Percentiles rank a stretch among this genome's conserved stretches.
phyloP scores from a whole-genome alignment of 208 protist genomes.

The Novymonas esmeraldas region DNA sequence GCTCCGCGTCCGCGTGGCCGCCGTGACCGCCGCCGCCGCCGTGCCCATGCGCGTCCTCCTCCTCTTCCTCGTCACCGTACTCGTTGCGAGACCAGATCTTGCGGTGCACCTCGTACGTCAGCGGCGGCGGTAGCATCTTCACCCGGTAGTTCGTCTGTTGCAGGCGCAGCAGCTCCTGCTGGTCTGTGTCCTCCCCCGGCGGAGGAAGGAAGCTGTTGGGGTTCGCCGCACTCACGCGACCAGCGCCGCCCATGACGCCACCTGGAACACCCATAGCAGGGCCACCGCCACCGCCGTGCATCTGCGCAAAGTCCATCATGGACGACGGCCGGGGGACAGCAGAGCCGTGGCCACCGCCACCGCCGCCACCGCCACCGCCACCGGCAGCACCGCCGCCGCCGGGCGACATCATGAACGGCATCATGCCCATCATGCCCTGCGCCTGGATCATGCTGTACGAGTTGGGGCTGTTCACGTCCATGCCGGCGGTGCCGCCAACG shows the following conservation, averaged over 20 bases:
- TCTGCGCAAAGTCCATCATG: slow-evolving; percentile 19
- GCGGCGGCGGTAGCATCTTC: slow-evolving; percentile 53
- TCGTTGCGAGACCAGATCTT: slow-evolving; percentile 42
- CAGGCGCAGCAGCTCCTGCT: slow-evolving; percentile 38
- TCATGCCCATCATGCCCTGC: slow-evolving; percentile 21
- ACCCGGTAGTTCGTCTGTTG: slow-evolving; percentile 47
- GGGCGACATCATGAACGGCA: slow-evolving; percentile 24
- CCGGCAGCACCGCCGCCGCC: slow-evolving; percentile 8
- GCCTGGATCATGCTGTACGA: slow-evolving; percentile 26
- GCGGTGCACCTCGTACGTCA: slow-evolving; percentile 48
- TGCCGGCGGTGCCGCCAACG: neutral
- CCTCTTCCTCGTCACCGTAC: slow-evolving; percentile 37
- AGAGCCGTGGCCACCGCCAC: neutral
- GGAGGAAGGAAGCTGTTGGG: slow-evolving; percentile 33
- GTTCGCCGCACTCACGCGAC: slow-evolving; percentile 2
- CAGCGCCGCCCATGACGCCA: slow-evolving; percentile 11
- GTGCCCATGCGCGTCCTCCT: neutral
- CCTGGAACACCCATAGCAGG: slow-evolving; percentile 4
- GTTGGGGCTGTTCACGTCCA: slow-evolving; percentile 22
- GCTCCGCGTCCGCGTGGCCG: slow-evolving; percentile 13
- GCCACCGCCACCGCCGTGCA: slow-evolving; percentile 10
- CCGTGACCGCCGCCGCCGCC: slow-evolving; percentile 5
- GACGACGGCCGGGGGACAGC: neutral
- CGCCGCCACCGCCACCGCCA: slow-evolving; percentile 2
- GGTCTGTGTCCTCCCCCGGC: slow-evolving; percentile 32